A percentile compares a stretch with the other conserved stretches of the same genome.
phyloP scores from a whole-genome alignment of 305 asterid species.

The Fraxinus floribunda region DNA sequence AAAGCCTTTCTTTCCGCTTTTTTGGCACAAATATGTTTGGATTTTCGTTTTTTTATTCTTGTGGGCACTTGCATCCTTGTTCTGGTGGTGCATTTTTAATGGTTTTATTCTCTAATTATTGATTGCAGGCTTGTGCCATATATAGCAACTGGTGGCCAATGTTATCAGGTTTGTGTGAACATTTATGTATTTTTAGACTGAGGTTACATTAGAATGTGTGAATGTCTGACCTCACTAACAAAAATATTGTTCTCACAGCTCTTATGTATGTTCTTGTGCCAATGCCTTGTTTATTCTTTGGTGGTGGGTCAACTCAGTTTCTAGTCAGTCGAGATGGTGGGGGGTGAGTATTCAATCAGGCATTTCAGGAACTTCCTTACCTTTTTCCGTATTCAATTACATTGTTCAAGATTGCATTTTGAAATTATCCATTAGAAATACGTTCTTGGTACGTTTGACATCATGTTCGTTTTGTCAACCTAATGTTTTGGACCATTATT shows the following conservation, averaged over 20 bases:
- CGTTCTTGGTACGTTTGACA: background rate
- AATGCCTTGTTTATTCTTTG: slow-evolving; percentile 95
- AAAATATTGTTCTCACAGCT: slow-evolving; percentile 50
- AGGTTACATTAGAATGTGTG: background rate
- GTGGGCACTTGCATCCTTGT: background rate
- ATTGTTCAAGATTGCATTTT: background rate
- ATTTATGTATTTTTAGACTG: slow-evolving; percentile 6
- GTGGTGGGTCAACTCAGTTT: slow-evolving; percentile 96
- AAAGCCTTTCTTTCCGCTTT: background rate
- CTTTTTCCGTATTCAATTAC: background rate
- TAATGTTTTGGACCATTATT: background rate
- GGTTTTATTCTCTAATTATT: slow-evolving; percentile 12
- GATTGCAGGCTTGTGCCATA: slow-evolving; percentile 85
- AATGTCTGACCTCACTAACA: slow-evolving; percentile 16
- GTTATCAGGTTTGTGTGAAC: slow-evolving; percentile 67
- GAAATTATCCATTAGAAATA: background rate
- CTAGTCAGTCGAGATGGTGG: slow-evolving; percentile 93
- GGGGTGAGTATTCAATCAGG: slow-evolving; percentile 56
- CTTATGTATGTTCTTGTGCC: slow-evolving; percentile 97
- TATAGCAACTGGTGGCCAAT: slow-evolving; percentile 98
- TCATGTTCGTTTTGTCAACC: background rate
- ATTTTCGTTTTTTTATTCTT: background rate
- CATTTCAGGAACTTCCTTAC: slow-evolving; percentile 3
- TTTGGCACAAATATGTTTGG: slow-evolving; percentile 4
- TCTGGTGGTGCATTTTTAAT: slow-evolving; percentile 11